phyloP scores from a whole-genome alignment of 169 alveolate genomes.

The Plasmodium yoelii region DNA sequence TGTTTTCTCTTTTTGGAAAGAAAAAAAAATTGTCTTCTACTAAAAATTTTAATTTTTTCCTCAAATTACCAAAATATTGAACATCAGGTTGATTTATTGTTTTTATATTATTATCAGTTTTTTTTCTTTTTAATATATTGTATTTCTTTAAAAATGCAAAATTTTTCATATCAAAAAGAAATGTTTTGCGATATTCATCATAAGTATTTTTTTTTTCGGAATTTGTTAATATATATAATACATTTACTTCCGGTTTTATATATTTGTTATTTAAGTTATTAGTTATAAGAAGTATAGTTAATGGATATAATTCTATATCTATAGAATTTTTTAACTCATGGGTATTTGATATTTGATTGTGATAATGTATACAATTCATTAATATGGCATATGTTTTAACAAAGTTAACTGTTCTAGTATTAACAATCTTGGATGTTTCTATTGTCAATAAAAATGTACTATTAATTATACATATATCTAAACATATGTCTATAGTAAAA shows the following conservation, averaged over 20 bases:
- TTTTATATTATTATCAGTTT: conserved; percentile 6
- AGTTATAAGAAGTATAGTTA: conserved; percentile 49
- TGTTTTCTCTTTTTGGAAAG: conserved; percentile 43
- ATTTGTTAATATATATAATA: conserved; percentile 45
- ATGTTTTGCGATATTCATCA: conserved; percentile 20
- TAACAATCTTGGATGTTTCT: conserved; percentile 39
- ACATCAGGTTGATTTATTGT: conserved; percentile 10
- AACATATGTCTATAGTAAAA: conserved; percentile 70
- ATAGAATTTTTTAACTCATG: conserved; percentile 65
- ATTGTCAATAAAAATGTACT: conserved; percentile 61
- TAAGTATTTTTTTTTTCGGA: conserved; percentile 25
- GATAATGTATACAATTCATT: conserved; percentile 75
- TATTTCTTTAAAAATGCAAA: conserved; percentile 72
- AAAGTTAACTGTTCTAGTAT: conserved; percentile 28
- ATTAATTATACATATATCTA: conserved; percentile 66
- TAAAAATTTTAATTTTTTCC: conserved; percentile 45
- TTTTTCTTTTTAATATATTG: conserved; percentile 28
- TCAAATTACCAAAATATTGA: conserved; percentile 36
- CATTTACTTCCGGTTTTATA: conserved; percentile 60
- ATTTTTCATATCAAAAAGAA: conserved; percentile 38
- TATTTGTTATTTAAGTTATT: conserved; percentile 71
- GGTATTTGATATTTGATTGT: conserved; percentile 73
- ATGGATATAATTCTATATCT: conserved; percentile 66
- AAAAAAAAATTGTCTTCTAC: conserved; percentile 70
- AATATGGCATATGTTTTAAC: conserved; percentile 73